phyloP scores from a whole-genome alignment of 495 filamentous ascomycete species.

The Neurospora terricola region DNA sequence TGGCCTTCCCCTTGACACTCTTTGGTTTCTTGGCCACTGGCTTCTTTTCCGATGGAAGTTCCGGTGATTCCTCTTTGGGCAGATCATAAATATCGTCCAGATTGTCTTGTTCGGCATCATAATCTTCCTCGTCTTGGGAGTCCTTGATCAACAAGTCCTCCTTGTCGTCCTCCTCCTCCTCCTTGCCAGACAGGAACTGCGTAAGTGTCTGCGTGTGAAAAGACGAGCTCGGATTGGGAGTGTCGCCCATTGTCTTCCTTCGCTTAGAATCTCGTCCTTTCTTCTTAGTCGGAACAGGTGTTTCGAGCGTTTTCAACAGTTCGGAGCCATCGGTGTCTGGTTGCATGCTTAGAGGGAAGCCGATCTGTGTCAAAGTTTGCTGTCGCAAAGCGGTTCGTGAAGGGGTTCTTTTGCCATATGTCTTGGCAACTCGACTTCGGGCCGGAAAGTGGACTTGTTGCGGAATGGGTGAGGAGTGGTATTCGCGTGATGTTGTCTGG shows the following conservation, averaged over 20 bases:
- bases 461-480: slow-evolving; percentile 27
- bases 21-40: slow-evolving; percentile 1
- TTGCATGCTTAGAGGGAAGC: slow-evolving; percentile 15
- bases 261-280: slow-evolving; percentile 15
- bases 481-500: slow-evolving; percentile 18
- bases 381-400: slow-evolving; percentile 25
- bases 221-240: slow-evolving; percentile 14
- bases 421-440: slow-evolving; percentile 24
- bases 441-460: slow-evolving; percentile 31
- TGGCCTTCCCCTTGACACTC: neutral
- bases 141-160: slow-evolving; percentile 22
- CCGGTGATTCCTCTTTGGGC: neutral
- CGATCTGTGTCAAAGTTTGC: slow-evolving; percentile 42
- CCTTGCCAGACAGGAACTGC: slow-evolving; percentile 24
- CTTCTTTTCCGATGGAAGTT: neutral
- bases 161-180: slow-evolving; percentile 10
- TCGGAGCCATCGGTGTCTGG: slow-evolving; percentile 4
- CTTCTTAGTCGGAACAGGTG: slow-evolving; percentile 9
- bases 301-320: slow-evolving; percentile 9
- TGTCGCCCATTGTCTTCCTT: slow-evolving; percentile 37
- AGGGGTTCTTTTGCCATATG: slow-evolving; percentile 26
- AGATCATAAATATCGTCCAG: neutral
- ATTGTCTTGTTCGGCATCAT: neutral
- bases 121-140: slow-evolving; percentile 25
- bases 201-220: slow-evolving; percentile 38